phyloP scores from a whole-genome alignment of 139 green algal species.

The Tetradesmus obliquus region DNA sequence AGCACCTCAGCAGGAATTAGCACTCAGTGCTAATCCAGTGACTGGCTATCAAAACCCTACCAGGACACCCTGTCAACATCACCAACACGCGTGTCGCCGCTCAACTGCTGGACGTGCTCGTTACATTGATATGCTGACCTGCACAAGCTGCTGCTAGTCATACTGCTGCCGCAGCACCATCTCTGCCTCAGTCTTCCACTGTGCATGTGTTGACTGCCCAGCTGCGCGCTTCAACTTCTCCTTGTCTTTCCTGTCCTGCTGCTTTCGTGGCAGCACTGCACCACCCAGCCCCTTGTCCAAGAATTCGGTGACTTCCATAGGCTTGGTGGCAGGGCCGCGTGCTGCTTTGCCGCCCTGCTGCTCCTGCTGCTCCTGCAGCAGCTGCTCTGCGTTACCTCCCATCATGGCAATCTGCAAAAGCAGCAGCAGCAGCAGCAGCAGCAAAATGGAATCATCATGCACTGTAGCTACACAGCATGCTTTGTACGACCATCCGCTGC shows the following conservation, averaged over 20 bases:
- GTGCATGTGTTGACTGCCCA: constrained; percentile 78
- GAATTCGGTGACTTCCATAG: constrained; percentile 74
- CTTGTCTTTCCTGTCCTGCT: constrained; percentile 87
- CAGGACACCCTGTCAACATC: background rate
- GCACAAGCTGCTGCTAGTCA: constrained; percentile 63
- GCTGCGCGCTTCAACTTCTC: constrained; percentile 88
- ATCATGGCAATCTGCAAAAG: constrained; percentile 74
- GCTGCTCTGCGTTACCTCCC: constrained; percentile 53
- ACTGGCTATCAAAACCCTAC: background rate
- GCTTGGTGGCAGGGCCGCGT: constrained; percentile 29
- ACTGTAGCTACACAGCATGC: background rate
- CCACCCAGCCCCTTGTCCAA: constrained; percentile 68
- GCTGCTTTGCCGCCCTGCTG: background rate
- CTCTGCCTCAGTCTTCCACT: constrained; percentile 93
- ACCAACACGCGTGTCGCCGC: background rate
- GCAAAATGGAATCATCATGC: background rate
- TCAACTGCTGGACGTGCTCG: background rate
- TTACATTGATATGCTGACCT: background rate
- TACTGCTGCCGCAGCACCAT: constrained; percentile 92
- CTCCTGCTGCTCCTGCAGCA: background rate
- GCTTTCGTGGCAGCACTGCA: constrained; percentile 69
- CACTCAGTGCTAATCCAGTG: background rate
- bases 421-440: background rate
- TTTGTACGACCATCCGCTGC: background rate
- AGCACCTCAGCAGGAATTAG: no score